Base-by-base conservation (phyloP, 2,329 filamentous ascomycete species). In the Dactylellina sp. region DNA sequence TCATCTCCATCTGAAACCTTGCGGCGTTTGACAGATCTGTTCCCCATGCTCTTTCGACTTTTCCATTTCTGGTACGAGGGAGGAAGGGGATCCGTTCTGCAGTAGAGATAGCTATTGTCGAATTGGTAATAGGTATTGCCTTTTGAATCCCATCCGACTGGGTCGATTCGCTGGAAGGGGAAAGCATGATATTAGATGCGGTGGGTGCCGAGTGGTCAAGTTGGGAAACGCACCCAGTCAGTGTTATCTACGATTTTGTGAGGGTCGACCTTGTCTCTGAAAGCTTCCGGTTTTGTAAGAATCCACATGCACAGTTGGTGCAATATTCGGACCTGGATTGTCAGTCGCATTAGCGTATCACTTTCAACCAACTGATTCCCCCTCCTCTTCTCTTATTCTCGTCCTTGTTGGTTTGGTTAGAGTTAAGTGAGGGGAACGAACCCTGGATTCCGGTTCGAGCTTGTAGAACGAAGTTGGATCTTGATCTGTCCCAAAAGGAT, bases 101-200 rank as follows among this genome's bases (percentile, higher is more conserved):
- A 91, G 80, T 99, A 99, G 44, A 99, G 84, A 75, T 95, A 88
- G 78, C 97, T 96, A 80, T 99, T 95, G 78, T 98, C 94, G 2
- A 99, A 86, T 1, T 98, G 89, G 79, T 90, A 96, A 80, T 98
- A 96, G 37, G 89, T 89, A 39, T 92, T 89, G 76, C 96, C 93
- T 50, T 97, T 85, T 20, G 88, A 86, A 80, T 99, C 95, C 88
- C 92, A 98, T 7, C 95, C 95, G 75, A 90, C 89, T 0, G 91
- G 90, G 79, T 94, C 91, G 77, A 95, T 92, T 71, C 89, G 84
- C 88, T 90, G 60, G 3, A 16, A 14, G 16, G 61, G 37, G 25
- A 11, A 40, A 2, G 28, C 9, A 32, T 32, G 28, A 35, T 63
- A n/a, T 75, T 44, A 68, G 61, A 16, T n/a, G 53, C 1, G 44